Base-by-base conservation (phyloP, 495 filamentous ascomycete species). In the Penicillium diatomitis region DNA sequence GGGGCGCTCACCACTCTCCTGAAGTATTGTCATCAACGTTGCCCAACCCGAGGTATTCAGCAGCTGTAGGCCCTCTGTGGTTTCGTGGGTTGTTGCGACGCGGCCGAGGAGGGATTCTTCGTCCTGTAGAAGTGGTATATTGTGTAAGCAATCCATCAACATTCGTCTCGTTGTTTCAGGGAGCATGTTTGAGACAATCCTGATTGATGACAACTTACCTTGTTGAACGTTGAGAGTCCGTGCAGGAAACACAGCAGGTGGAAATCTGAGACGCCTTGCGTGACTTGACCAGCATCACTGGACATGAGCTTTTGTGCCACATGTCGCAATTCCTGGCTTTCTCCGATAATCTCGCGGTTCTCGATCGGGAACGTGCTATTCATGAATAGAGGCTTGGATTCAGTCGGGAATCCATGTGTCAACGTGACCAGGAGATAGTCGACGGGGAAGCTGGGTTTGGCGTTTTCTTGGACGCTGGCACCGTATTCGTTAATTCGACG, bases 371-470 rank as follows among this genome's bases (percentile, higher is more conserved):
- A 99, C 10, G 65, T 73, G 33, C 73, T 76, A 51, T 73, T 69
- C 44, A 77, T 74, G 68, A 97, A 97, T 9, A 83, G 49, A 4
- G 90, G 88, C 32, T 78, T 80, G 4, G 87, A 75, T 31, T 83
- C 72, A 38, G 81, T 89, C 1, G 94, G 94, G 70, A 97, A 96
- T 37, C 94, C 92, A 61, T 99, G 91, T 6, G 92, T 99, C 38
- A 99, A 78, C 5, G 92, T 96, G 46, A 96, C 87, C 32, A 96
- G 81, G 32, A 99, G 77, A 64, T 96, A 99, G 58, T 97, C 94
- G 32, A 95, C 91, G 0, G 92, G 92, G 63, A 99, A 99, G 41
- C 83, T 79, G 3, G 94, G 92, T 60, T 96, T 96, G 30, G 94
- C 92, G 60, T 96, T 97, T 59, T 97, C 87, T 63, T 95, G 94